Evolutionary conservation across 2,329 filamentous ascomycete species (phyloP), one percentile per base, ranked within the genome.

Genomic region (Claviceps spartinae): DNA sequence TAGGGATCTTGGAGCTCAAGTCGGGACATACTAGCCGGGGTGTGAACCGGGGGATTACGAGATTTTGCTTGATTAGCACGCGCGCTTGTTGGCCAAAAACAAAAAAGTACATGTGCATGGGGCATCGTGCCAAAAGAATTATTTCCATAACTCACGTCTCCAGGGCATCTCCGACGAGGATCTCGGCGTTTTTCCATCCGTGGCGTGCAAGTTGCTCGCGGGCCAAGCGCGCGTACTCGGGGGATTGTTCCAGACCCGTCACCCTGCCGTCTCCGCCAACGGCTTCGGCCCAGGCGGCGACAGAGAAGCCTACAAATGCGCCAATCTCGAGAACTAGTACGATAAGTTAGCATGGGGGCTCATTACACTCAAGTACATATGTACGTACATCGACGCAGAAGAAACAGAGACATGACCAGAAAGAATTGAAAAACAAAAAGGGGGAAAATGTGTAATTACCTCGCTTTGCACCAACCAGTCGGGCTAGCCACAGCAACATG

Each of bases 1-100:
- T 74, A 79, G 4, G 76, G 72, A 57, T 57, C 53, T 9, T 30
- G 43, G 24, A 59, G 56, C 34, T 49, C 43, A 34, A 65, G 57
- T 38, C 67, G 70, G 62, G 38, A 61, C 52, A 53, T 63, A 57
- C 54, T 69, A 42, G 18, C n/a, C 6, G 24, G 6, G 11, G 16
- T 5, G 30, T 11, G 30, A 30, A 22, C 16, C 16, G 18, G 18
- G 40, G 40, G 30, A 30, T 30, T 30, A 30, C 8, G 30, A 30
- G 30, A 30, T 30, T 30, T 30, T 11, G 30, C 30, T 30, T 30
- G 30, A 30, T 30, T 30, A 30, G 30, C 30, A 30, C 30, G 30
- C 30, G 30, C 8, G 30, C 30, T 30, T 30, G 30, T 30, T 30
- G 26, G 7, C 26, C 26, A 9, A 9, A 30, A 30, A 42, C 2